Conservation (phyloP, 2,329 filamentous ascomycete genomes). For the Alternaria sp. region DNA sequence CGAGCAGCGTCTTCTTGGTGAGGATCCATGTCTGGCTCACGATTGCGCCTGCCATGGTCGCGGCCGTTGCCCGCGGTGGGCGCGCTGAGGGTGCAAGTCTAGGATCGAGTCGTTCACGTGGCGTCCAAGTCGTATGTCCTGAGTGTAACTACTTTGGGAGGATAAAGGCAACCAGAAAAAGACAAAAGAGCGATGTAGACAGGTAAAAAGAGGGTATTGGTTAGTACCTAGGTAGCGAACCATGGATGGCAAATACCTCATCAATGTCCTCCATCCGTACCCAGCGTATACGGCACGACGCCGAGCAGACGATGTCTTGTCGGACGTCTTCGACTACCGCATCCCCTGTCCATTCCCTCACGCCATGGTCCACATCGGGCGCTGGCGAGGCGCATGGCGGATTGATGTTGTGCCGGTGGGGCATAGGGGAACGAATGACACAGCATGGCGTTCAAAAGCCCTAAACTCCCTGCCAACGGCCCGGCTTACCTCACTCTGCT, state of each 20-base stretch:
- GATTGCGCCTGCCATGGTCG: conserved; percentile 47
- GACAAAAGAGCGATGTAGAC: neutral
- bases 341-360: conserved; percentile 24
- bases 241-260: conserved; percentile 14
- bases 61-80: conserved; percentile 21
- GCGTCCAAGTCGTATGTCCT: neutral
- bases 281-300: conserved; percentile 17
- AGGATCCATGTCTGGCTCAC: conserved; percentile 65
- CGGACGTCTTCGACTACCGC: conserved; percentile 20
- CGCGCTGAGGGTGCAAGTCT: conserved; percentile 14
- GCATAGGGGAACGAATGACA: conserved; percentile 14
- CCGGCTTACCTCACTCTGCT: conserved; percentile 11
- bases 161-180: conserved; percentile 5
- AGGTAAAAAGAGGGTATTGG: neutral
- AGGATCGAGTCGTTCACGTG: neutral
- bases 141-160: neutral
- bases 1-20: conserved; percentile 65
- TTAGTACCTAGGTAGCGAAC: conserved; percentile 4
- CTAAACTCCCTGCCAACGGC: conserved; percentile 3
- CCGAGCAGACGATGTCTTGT: conserved; percentile 26
- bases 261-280: conserved; percentile 15
- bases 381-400: conserved; percentile 10
- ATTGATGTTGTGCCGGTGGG: conserved; percentile 25
- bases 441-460: neutral
- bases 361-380: conserved; percentile 23